These are phyloP conservation scores for Trypethelium eluteriae DNA, from an alignment of 495 filamentous ascomycete species.

Conservation along the genomic window DNA sequence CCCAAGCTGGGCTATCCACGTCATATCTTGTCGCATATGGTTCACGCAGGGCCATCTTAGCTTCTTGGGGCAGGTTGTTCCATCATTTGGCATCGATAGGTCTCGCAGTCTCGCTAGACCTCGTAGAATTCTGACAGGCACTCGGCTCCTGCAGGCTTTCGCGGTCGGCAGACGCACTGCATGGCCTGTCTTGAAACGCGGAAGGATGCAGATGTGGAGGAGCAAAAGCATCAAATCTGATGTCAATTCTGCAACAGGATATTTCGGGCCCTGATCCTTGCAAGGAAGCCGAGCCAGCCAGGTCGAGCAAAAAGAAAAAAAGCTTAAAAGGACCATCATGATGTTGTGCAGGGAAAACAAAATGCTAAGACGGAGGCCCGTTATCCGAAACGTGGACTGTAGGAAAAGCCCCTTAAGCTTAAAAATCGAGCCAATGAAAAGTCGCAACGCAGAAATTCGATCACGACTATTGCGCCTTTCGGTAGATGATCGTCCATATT, in stretches of 20 bases:
- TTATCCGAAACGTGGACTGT: conserved; percentile 10
- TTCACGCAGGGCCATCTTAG: conserved; percentile 3
- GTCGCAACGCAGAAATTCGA: background rate
- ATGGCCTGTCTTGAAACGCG: conserved; percentile 5
- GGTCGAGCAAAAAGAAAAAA: conserved; percentile 5
- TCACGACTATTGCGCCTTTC: background rate
- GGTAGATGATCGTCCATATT: conserved; percentile 6
- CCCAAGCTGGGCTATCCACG: background rate
- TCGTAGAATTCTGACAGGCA: background rate
- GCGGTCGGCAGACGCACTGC: background rate
- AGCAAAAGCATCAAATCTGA: conserved; percentile 3
- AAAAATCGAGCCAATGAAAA: background rate
- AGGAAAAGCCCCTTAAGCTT: conserved; percentile 4
- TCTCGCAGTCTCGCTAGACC: background rate
- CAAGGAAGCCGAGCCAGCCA: background rate
- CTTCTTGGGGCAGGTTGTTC: background rate
- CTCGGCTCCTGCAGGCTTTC: background rate
- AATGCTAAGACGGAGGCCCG: background rate
- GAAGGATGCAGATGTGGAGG: conserved; percentile 10
- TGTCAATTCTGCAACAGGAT: conserved; percentile 9
- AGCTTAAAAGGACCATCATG: background rate
- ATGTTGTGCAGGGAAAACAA: conserved; percentile 8
- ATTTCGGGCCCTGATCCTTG: background rate
- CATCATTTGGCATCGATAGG: background rate
- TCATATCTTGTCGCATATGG: conserved; percentile 8